phyloP scores from a whole-genome alignment of 805 yeast genomes.

The Kazachstania bromeliacearum region DNA sequence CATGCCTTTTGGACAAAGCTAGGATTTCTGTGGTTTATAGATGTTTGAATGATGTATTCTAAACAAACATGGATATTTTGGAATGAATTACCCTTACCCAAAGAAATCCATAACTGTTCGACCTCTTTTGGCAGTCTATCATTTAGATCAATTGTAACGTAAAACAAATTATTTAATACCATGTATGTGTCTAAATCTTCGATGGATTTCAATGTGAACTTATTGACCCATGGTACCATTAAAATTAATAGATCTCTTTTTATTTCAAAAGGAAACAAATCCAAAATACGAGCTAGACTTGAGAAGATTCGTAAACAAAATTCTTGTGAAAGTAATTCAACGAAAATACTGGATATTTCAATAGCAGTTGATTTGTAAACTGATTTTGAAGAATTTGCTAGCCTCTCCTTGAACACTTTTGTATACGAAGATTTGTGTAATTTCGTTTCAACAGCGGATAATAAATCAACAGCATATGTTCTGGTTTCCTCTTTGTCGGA shows the following conservation, averaged over 20 bases:
- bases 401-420: constrained; percentile 54
- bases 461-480: constrained; percentile 58
- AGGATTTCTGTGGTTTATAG: constrained; percentile 62
- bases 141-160: constrained; percentile 71
- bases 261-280: constrained; percentile 44
- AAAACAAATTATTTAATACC: constrained; percentile 75
- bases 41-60: constrained; percentile 57
- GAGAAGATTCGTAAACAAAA: constrained; percentile 54
- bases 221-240: constrained; percentile 87
- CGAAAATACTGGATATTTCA: constrained; percentile 67
- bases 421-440: constrained; percentile 46
- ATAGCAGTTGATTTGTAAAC: constrained; percentile 82
- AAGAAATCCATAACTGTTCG: constrained; percentile 90
- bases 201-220: constrained; percentile 51
- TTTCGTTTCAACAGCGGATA: constrained; percentile 55
- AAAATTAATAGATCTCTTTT: constrained; percentile 74
- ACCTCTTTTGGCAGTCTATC: constrained; percentile 74
- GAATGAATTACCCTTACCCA: constrained; percentile 65
- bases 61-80: constrained; percentile 64
- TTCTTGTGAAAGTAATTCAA: constrained; percentile 49
- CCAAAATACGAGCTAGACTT: constrained; percentile 62
- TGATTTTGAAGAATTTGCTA: constrained; percentile 66
- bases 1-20: constrained; percentile 69
- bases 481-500: constrained; percentile 62
- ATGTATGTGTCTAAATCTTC: constrained; percentile 44